Evolutionary conservation across 2,329 filamentous ascomycete species (phyloP).

Genomic region (Botrytis aclada): DNA sequence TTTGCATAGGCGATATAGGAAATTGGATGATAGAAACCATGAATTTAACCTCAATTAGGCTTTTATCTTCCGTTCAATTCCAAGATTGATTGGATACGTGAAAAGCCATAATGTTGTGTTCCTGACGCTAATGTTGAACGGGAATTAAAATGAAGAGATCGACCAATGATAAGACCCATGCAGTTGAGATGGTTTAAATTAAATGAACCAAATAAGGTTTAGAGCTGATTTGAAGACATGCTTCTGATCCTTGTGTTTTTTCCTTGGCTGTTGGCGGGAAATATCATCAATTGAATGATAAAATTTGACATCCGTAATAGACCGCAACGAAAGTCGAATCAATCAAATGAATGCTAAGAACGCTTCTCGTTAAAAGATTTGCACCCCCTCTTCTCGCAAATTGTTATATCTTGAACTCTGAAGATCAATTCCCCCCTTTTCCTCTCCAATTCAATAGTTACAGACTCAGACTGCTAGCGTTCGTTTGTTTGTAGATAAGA

Average conservation of each 20-base stretch:
- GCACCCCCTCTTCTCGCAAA: neutral
- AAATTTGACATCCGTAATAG: neutral
- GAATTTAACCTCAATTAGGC: constrained; percentile 3
- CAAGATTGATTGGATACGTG: neutral
- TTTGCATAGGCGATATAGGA: constrained; percentile 12
- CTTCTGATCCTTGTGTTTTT: constrained; percentile 8
- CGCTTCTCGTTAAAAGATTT: constrained; percentile 3
- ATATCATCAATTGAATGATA: constrained; percentile 3
- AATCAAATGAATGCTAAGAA: neutral
- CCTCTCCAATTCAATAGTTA: neutral
- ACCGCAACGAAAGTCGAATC: neutral
- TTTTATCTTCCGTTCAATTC: neutral
- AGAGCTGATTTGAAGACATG: neutral
- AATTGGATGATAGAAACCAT: constrained; percentile 8
- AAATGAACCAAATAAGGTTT: constrained; percentile 9
- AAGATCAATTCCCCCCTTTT: neutral
- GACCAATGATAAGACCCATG: constrained; percentile 14
- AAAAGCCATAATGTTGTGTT: constrained; percentile 12
- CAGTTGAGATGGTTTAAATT: constrained; percentile 6
- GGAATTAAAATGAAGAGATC: constrained; percentile 14
- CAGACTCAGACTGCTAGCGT: neutral
- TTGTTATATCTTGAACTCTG: neutral
- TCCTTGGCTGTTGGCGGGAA: neutral
- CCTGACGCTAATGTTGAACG: constrained; percentile 25
- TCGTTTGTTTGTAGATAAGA: neutral